Evolutionary conservation across 768 basidiomycete species (phyloP).

Genomic region (Chalciporus chontae): DNA sequence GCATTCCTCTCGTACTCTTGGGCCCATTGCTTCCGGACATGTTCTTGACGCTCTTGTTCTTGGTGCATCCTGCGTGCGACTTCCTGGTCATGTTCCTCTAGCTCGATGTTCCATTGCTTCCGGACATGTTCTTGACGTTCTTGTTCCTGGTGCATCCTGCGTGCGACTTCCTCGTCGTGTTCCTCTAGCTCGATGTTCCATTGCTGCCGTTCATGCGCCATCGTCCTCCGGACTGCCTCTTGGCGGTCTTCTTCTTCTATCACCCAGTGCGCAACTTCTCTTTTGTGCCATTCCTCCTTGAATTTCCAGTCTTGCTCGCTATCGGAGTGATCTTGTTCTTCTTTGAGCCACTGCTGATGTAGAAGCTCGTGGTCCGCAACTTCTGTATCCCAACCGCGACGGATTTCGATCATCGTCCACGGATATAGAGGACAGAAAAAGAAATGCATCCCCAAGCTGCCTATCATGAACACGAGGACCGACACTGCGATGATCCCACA

Average conservation of each 20-base stretch:
- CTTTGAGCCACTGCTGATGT: slow-evolving; percentile 6
- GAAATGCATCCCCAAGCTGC: slow-evolving; percentile 6
- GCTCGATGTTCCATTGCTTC: slow-evolving; percentile 4
- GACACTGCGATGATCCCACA: neutral
- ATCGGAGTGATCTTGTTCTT: slow-evolving; percentile 1
- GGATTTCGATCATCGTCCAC: slow-evolving; percentile 2
- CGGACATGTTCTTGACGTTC: slow-evolving; percentile 3
- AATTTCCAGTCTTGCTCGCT: slow-evolving; percentile 6
- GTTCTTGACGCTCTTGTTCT: slow-evolving; percentile 8
- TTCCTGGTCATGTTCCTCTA: no score
- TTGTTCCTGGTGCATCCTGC: slow-evolving; percentile 1
- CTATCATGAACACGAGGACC: neutral
- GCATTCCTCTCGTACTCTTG: slow-evolving; percentile 1
- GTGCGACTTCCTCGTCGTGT: slow-evolving; percentile 3
- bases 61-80: neutral
- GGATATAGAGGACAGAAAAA: slow-evolving; percentile 10
- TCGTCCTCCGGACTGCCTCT: no score
- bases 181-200: no score
- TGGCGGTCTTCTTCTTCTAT: slow-evolving; percentile 8
- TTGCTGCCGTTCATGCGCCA: no score
- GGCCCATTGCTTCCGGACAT: slow-evolving; percentile 1
- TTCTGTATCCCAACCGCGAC: slow-evolving; percentile 11
- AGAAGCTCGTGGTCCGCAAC: neutral
- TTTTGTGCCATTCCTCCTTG: slow-evolving; percentile 11
- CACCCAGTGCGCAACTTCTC: neutral